Base-by-base conservation (phyloP, 2,329 filamentous ascomycete genomes). In the Aphanoascus verrucosus region DNA sequence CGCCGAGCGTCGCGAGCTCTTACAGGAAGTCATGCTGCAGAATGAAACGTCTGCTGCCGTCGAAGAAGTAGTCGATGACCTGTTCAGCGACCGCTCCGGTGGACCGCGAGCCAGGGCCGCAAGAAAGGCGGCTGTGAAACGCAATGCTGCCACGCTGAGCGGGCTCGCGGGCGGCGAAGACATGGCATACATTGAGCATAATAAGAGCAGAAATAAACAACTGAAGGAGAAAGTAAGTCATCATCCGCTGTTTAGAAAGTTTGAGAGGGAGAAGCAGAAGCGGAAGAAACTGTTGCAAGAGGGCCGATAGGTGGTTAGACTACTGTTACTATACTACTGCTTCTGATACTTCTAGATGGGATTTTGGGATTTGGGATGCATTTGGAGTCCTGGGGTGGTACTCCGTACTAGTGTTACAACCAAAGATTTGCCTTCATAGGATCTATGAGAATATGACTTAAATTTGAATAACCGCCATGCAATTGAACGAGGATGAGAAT, bases 101-200 rank as follows among this genome's bases (percentile, higher is more conserved):
- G 73, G 67, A 57, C 56, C 61, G 55, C 60, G 64, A 59, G 62
- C 63, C 15, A 70, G 62, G 63, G 64, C 68, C 58, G 59, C 65
- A 65, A 69, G 69, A 68, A 84, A 79, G 69, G 73, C 69, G n/a
- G 80, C 74, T 1, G 85, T 84, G 1, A 81, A 84, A 59, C 80
- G 93, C 56, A 94, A 86, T 28, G 93, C 90, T 0, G 91, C 89
- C 20, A 88, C 83, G 11, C 76, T 98, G 53, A 85, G 84, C 49
- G 90, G 94, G 61, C 77, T 96, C 53, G 88, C 86, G 53, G 93
- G 93, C 54, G 93, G 90, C 0, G 87, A 94, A 65, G 88, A 94
- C 65, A 97, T 98, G 93, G 90, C 91, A n/a, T 97, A 91, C 67
- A 82, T 88, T 54, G 87, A 91, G 68, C 84, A 87, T 69, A 88